Conservation (phyloP, 2,329 filamentous ascomycete genomes). For the Bipolaris gigantea region DNA sequence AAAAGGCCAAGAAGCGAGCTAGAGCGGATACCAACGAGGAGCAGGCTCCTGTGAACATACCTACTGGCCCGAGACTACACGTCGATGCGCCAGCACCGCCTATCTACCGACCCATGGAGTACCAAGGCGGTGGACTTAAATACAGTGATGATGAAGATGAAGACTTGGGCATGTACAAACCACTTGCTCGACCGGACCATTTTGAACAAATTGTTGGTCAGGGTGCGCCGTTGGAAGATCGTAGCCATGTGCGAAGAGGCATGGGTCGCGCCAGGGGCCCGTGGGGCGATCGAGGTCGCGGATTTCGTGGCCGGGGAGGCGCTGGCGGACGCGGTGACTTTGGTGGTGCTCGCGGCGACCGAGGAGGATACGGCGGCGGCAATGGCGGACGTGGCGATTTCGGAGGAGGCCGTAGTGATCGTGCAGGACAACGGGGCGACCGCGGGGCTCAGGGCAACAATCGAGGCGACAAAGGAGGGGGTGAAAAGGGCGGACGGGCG, state of each 20-base stretch:
- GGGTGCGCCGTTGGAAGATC: conserved; percentile 42
- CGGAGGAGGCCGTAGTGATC: conserved; percentile 23
- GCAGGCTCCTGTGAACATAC: conserved; percentile 23
- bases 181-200: conserved; percentile 51
- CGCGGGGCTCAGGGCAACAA: conserved; percentile 12
- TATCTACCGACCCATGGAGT: conserved; percentile 28
- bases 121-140: conserved; percentile 43
- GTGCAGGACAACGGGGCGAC: conserved; percentile 33
- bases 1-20: conserved; percentile 62
- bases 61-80: conserved; percentile 25
- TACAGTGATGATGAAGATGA: conserved; percentile 52
- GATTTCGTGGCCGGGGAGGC: conserved; percentile 40
- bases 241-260: conserved; percentile 43
- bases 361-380: conserved; percentile 28
- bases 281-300: conserved; percentile 43
- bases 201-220: conserved; percentile 50
- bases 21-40: conserved; percentile 36
- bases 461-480: conserved; percentile 27
- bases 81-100: conserved; percentile 21
- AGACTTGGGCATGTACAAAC: conserved; percentile 51
- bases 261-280: conserved; percentile 37
- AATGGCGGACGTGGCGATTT: conserved; percentile 25
- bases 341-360: conserved; percentile 34
- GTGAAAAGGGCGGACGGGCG: conserved; percentile 29
- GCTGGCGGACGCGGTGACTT: conserved; percentile 22